Conservation (phyloP, 257 asterid species). For the Echium plantagineum region DNA sequence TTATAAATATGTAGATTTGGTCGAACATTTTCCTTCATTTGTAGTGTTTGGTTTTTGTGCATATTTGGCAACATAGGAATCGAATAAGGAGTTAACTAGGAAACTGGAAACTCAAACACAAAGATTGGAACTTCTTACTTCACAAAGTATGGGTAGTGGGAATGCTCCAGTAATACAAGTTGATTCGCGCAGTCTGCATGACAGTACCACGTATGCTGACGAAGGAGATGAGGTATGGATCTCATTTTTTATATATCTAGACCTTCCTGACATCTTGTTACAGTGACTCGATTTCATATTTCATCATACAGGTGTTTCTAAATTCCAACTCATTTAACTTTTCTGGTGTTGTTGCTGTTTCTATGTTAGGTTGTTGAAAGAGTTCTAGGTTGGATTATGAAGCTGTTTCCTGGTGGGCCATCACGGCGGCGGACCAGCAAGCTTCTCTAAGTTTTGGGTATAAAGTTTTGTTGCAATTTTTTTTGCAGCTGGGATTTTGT, state of each 20-base stretch:
- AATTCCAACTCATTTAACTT: too few species aligned
- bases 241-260: background rate
- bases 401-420: slow-evolving; percentile 93
- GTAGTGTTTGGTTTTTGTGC: background rate
- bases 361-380: slow-evolving; percentile 76
- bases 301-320: too few species aligned
- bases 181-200: slow-evolving; percentile 31
- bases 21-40: background rate
- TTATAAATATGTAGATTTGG: background rate
- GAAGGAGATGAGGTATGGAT: slow-evolving; percentile 94
- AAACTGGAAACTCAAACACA: slow-evolving; percentile 97
- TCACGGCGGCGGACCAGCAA: slow-evolving; percentile 69
- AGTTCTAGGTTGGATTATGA: slow-evolving; percentile 96
- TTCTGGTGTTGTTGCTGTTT: background rate
- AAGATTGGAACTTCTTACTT: slow-evolving; percentile 77
- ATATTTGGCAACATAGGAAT: slow-evolving; percentile 29
- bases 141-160: slow-evolving; percentile 72
- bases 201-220: slow-evolving; percentile 60
- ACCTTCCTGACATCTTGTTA: background rate
- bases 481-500: slow-evolving; percentile 18
- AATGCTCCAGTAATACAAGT: slow-evolving; percentile 39
- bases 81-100: slow-evolving; percentile 69
- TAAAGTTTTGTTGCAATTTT: slow-evolving; percentile 8
- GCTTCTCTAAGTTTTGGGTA: slow-evolving; percentile 33
- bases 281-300: background rate